These are phyloP conservation scores for Eucalyptus urophylla DNA, from an alignment of 345 rosid genomes.

Conservation along the genomic window DNA sequence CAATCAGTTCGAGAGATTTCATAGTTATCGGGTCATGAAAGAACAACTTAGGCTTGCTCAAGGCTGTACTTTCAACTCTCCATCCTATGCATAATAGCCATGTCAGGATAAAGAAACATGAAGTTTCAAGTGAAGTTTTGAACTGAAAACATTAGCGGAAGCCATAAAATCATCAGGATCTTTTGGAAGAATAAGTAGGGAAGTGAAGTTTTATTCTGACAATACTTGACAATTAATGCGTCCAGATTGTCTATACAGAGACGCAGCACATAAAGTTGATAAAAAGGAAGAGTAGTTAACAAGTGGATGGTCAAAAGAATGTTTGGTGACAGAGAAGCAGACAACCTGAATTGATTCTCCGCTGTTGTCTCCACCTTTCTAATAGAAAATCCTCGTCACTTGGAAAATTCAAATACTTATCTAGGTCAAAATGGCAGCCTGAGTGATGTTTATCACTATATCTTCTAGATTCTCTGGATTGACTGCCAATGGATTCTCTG, in stretches of 20 bases:
- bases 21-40: neutral
- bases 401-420: slow-evolving; percentile 40
- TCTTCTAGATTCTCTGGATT: slow-evolving; percentile 6
- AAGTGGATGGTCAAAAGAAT: slow-evolving; percentile 5
- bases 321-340: slow-evolving; percentile 45
- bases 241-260: neutral
- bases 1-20: neutral
- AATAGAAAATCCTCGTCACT: slow-evolving; percentile 38
- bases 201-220: neutral
- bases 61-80: neutral
- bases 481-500: slow-evolving; percentile 6
- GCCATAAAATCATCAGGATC: neutral
- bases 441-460: neutral
- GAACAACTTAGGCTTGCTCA: neutral
- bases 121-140: neutral
- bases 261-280: neutral
- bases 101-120: neutral
- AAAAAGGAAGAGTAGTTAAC: neutral
- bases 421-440: slow-evolving; percentile 27
- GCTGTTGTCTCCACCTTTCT: slow-evolving; percentile 64
- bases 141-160: neutral
- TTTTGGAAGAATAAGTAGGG: neutral
- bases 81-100: neutral
- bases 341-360: slow-evolving; percentile 56
- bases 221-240: neutral